Percentiles rank a stretch among this genome's conserved stretches.
phyloP scores from a whole-genome alignment of 352 stramenopile genomes.

The Elongisporangium undulatum region DNA sequence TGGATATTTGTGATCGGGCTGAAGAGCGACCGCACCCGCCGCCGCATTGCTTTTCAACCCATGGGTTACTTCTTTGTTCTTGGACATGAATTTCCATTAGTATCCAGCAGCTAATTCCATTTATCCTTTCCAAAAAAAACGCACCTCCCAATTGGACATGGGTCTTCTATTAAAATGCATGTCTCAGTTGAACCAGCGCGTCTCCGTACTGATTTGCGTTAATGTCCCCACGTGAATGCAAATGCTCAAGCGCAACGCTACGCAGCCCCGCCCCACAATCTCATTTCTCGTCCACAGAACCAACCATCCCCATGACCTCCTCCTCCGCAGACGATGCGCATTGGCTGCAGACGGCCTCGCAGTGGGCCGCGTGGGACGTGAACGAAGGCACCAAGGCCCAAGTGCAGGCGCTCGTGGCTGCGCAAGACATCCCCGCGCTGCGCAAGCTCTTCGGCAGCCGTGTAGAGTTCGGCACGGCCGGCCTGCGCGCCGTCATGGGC shows the following conservation, averaged over 20 bases:
- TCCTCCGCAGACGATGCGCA: slow-evolving; percentile 20
- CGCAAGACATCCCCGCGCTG: slow-evolving; percentile 45
- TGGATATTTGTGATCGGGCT: too few relatives aligned
- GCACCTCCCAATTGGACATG: neutral
- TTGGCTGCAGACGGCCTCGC: slow-evolving; percentile 49
- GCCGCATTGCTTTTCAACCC: too few relatives aligned
- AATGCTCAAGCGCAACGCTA: neutral
- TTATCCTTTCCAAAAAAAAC: neutral
- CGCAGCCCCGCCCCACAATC: neutral
- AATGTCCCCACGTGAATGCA: neutral
- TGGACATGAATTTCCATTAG: neutral
- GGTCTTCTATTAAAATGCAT: neutral
- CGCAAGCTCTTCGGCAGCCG: slow-evolving; percentile 74
- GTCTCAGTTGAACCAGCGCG: neutral
- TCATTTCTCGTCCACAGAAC: neutral
- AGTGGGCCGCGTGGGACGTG: slow-evolving; percentile 87
- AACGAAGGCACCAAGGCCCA: slow-evolving; percentile 65
- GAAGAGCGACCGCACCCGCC: too few relatives aligned
- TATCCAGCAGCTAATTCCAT: neutral
- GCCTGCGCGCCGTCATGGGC: slow-evolving; percentile 87
- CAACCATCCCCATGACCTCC: neutral
- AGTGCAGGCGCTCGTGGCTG: slow-evolving; percentile 62
- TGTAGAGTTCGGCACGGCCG: slow-evolving; percentile 91
- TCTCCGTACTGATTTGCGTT: neutral
- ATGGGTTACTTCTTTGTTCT: too few relatives aligned